These are phyloP conservation scores for Glonium stellatum DNA, from an alignment of 495 filamentous ascomycete species.

Conservation along the genomic window DNA sequence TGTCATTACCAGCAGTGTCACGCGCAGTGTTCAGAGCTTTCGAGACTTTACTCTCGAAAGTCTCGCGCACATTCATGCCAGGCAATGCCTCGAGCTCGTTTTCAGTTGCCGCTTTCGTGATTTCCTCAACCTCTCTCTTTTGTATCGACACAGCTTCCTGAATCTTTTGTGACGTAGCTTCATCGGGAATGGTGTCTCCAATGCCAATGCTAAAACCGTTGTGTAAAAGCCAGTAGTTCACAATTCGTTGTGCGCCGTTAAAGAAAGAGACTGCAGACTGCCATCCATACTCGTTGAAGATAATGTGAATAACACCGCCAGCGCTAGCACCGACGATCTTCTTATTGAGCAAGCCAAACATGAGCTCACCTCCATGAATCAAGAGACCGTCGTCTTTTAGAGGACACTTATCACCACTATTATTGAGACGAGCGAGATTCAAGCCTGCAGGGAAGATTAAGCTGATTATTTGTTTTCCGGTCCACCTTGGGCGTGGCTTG, in stretches of 20 bases:
- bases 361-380: conserved; percentile 78
- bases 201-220: conserved; percentile 98
- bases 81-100: conserved; percentile 82
- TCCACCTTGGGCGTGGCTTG: conserved; percentile 89
- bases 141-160: conserved; percentile 67
- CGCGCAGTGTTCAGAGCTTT: conserved; percentile 89
- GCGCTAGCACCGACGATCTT: conserved; percentile 84
- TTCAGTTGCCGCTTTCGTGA: conserved; percentile 70
- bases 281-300: conserved; percentile 87
- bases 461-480: conserved; percentile 96
- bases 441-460: conserved; percentile 82
- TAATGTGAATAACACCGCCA: conserved; percentile 87
- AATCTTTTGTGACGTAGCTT: conserved; percentile 70
- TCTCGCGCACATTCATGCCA: conserved; percentile 97
- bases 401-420: conserved; percentile 47
- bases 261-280: conserved; percentile 88
- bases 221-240: conserved; percentile 97
- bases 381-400: conserved; percentile 72
- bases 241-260: conserved; percentile 85
- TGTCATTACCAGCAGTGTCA: conserved; percentile 89
- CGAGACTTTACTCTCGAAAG: conserved; percentile 92
- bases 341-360: conserved; percentile 86
- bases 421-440: conserved; percentile 62
- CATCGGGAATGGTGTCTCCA: conserved; percentile 93
- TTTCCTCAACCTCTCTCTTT: conserved; percentile 68